Percentiles rank a stretch among this genome's conserved stretches.
phyloP scores from a whole-genome alignment of 2,329 filamentous ascomycete genomes.

The Penicillium sp. region DNA sequence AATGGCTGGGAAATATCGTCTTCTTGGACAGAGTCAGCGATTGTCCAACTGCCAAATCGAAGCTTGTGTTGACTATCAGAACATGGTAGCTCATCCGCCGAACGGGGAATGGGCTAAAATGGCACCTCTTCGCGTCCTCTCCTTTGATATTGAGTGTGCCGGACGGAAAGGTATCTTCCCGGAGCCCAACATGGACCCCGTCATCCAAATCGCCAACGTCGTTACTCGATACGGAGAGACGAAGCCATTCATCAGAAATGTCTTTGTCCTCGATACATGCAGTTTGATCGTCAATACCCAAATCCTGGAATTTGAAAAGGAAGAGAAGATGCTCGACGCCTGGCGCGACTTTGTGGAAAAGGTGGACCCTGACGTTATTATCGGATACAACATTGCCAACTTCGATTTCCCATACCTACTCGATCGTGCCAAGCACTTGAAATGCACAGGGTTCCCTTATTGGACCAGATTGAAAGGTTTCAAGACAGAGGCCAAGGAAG shows the following conservation, averaged over 20 bases:
- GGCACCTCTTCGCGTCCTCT: slow-evolving; percentile 87
- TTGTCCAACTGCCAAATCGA: slow-evolving; percentile 98
- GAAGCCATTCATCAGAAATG: slow-evolving; percentile 93
- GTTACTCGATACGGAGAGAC: slow-evolving; percentile 93
- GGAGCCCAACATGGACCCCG: slow-evolving; percentile 84
- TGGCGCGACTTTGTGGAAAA: slow-evolving; percentile 90
- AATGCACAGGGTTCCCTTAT: slow-evolving; percentile 75
- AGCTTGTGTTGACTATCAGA: slow-evolving; percentile 75
- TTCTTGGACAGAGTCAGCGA: slow-evolving; percentile 64
- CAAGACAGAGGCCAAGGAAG: slow-evolving; percentile 70
- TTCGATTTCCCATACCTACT: slow-evolving; percentile 98
- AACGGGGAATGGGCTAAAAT: slow-evolving; percentile 98
- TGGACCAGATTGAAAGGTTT: slow-evolving; percentile 77
- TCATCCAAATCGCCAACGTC: slow-evolving; percentile 97
- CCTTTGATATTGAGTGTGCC: slow-evolving; percentile 98
- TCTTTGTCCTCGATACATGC: slow-evolving; percentile 91
- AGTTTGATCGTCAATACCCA: slow-evolving; percentile 94
- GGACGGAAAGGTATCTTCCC: slow-evolving; percentile 97
- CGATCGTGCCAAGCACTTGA: slow-evolving; percentile 81
- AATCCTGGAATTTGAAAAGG: slow-evolving; percentile 76
- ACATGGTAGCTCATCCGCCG: slow-evolving; percentile 82
- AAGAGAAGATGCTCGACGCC: slow-evolving; percentile 84
- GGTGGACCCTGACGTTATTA: slow-evolving; percentile 95
- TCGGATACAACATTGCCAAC: slow-evolving; percentile 97
- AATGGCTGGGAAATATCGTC: slow-evolving; percentile 68